Percentiles rank a stretch among this genome's conserved stretches.
Conservation (phyloP, 169 alveolate species). For the Plasmodium reichenowi region DNA sequence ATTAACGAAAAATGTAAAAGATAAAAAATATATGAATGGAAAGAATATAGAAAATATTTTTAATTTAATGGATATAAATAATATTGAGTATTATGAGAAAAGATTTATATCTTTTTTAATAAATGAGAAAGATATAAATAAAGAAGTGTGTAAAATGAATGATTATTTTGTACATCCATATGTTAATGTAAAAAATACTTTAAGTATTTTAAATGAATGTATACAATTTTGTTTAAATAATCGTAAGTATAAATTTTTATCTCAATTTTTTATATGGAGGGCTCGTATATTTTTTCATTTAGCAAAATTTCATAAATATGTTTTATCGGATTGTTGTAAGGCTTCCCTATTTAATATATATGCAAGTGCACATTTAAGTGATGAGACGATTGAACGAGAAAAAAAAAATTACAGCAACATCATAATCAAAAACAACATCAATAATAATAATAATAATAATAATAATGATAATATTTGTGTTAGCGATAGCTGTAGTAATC, state of each 20-base stretch:
- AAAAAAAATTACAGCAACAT: too few relatives aligned
- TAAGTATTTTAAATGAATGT: conserved; percentile 21
- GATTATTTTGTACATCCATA: background rate
- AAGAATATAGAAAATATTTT: background rate
- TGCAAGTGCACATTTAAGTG: conserved; percentile 16
- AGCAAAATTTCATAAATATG: background rate
- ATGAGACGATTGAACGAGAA: too few relatives aligned
- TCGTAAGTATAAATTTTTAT: conserved; percentile 42
- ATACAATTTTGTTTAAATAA: conserved; percentile 22
- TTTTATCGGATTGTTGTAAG: conserved; percentile 51
- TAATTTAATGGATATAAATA: background rate
- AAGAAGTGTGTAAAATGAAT: conserved; percentile 2
- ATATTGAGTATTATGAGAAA: conserved; percentile 15
- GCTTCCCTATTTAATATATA: conserved; percentile 25
- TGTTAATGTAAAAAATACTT: conserved; percentile 5
- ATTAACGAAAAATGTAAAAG: background rate
- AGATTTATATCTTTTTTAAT: conserved; percentile 37
- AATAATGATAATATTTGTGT: too few relatives aligned
- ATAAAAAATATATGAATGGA: background rate
- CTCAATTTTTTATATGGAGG: conserved; percentile 50
- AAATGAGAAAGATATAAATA: conserved; percentile 42
- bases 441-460: too few relatives aligned
- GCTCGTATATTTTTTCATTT: conserved; percentile 57
- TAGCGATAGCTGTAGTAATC: background rate
- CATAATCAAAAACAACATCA: background rate